Conservation (phyloP, 2,329 filamentous ascomycete genomes). For the Hypoxylon sp. region DNA sequence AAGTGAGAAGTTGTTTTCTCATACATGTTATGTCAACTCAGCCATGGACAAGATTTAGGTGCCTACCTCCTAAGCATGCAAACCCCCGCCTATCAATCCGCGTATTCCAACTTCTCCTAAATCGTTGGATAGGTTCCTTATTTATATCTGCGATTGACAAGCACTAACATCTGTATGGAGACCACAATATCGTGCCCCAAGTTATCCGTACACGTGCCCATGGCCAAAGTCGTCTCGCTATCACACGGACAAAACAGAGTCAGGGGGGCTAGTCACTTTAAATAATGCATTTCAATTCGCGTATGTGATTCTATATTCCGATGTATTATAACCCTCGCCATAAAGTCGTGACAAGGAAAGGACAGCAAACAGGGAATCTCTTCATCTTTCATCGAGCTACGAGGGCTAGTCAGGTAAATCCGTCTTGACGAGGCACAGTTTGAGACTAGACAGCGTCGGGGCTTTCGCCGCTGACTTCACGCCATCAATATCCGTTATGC, state of each 20-base stretch:
- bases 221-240: neutral
- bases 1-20: too few species aligned
- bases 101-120: too few species aligned
- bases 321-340: constrained; percentile 57
- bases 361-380: constrained; percentile 48
- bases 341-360: constrained; percentile 56
- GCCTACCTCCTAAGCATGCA: too few species aligned
- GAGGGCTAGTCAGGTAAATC: constrained; percentile 42
- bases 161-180: neutral
- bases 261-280: constrained; percentile 14
- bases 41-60: too few species aligned
- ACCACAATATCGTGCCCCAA: neutral
- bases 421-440: constrained; percentile 36
- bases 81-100: too few species aligned
- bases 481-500: constrained; percentile 31
- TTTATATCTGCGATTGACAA: neutral
- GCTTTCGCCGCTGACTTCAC: constrained; percentile 44
- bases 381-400: constrained; percentile 48
- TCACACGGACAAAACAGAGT: neutral
- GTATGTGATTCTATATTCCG: constrained; percentile 49
- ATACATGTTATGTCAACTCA: too few species aligned
- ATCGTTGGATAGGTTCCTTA: too few species aligned
- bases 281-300: constrained; percentile 33
- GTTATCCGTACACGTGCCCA: neutral
- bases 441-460: constrained; percentile 33